phyloP scores from a whole-genome alignment of 441 rosid species.

The Adansonia grandidieri region DNA sequence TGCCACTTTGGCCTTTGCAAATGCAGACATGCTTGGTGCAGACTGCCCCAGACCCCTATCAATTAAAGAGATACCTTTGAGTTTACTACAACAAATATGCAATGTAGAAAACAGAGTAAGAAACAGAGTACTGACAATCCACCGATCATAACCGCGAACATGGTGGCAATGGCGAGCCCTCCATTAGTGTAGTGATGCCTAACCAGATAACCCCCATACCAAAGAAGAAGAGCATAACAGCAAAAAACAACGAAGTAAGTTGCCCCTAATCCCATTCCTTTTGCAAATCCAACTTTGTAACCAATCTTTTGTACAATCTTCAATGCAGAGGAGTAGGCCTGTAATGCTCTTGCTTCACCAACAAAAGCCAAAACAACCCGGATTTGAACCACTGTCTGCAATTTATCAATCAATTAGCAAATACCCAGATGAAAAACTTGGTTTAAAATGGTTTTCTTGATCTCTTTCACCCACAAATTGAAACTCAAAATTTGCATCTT shows the following conservation, averaged over 20 bases:
- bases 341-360: constrained; percentile 90
- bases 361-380: constrained; percentile 88
- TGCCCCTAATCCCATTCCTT: constrained; percentile 95
- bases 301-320: constrained; percentile 81
- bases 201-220: constrained; percentile 97
- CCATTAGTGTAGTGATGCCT: constrained; percentile 94
- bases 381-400: constrained; percentile 93
- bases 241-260: constrained; percentile 97
- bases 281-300: constrained; percentile 85
- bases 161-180: constrained; percentile 94
- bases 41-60: constrained; percentile 87
- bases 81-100: background rate
- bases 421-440: constrained; percentile 31
- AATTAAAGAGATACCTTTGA: constrained; percentile 25
- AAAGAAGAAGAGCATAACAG: constrained; percentile 89
- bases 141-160: constrained; percentile 98
- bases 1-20: constrained; percentile 91
- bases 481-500: constrained; percentile 25
- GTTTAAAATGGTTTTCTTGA: background rate
- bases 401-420: constrained; percentile 37
- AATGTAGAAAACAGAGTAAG: background rate
- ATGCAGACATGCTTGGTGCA: constrained; percentile 92
- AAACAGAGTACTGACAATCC: constrained; percentile 70
- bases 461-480: background rate
- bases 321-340: constrained; percentile 81